A percentile compares a stretch with the other conserved stretches of the same genome.
Evolutionary conservation across 2,329 filamentous ascomycete species (phyloP).

Genomic region (Colletotrichum viniferum): DNA sequence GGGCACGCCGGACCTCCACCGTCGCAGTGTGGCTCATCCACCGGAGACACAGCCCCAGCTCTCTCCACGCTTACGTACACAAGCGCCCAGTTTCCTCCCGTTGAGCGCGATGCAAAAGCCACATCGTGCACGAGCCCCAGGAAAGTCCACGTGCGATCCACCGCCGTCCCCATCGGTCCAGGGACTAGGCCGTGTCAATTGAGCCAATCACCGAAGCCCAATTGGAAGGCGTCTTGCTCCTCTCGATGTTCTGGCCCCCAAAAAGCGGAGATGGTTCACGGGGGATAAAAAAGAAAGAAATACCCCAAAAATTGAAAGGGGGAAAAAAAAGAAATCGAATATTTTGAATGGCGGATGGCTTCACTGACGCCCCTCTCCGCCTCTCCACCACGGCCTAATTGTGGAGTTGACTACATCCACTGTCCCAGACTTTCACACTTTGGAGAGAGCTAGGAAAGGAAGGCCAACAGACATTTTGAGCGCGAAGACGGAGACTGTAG

Average conservation of each 20-base stretch:
- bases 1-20: not conserved
- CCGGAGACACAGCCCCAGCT: not conserved
- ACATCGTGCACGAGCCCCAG: not conserved
- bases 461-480: not conserved
- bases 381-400: constrained; percentile 3
- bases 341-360: not conserved
- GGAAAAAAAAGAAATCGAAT: not conserved
- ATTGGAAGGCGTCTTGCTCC: not conserved
- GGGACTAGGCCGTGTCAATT: not conserved
- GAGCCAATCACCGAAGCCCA: not conserved
- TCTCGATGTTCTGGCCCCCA: not conserved
- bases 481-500: not conserved
- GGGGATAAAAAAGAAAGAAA: not conserved
- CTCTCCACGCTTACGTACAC: not conserved
- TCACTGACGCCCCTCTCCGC: not conserved
- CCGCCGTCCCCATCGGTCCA: not conserved
- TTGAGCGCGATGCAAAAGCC: not conserved
- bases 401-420: not conserved
- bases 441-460: not conserved
- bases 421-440: not conserved
- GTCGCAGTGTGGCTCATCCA: not conserved
- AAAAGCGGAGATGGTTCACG: not conserved
- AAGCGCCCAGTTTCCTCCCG: not conserved
- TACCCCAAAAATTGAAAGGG: not conserved
- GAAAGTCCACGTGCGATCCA: not conserved